A percentile compares a stretch with the other conserved stretches of the same genome.
These are phyloP conservation scores for Gliomastix tumulicola DNA, from an alignment of 2,329 filamentous ascomycete genomes.

Conservation along the genomic window DNA sequence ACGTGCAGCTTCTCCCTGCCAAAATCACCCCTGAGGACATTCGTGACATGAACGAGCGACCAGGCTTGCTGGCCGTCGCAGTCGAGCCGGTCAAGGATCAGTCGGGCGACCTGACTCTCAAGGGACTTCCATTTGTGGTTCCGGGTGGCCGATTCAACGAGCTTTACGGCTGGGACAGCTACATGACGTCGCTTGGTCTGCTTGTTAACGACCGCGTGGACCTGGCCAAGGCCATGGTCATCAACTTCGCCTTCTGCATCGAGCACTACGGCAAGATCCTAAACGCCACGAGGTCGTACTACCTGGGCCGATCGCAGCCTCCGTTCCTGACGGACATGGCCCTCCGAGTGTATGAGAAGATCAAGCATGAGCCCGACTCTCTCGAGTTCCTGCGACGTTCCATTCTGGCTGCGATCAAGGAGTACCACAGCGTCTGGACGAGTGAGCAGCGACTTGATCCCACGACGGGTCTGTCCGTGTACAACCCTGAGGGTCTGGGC, in stretches of 20 bases:
- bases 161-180: conserved; percentile 97
- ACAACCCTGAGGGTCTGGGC: conserved; percentile 74
- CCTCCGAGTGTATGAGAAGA: conserved; percentile 85
- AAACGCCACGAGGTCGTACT: conserved; percentile 95
- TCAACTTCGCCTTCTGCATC: conserved; percentile 97
- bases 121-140: conserved; percentile 90
- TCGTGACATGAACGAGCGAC: conserved; percentile 75
- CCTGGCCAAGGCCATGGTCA: conserved; percentile 88
- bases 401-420: conserved; percentile 90
- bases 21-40: conserved; percentile 77
- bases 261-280: conserved; percentile 97
- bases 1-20: conserved; percentile 73
- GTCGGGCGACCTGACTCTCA: conserved; percentile 63
- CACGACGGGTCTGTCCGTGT: conserved; percentile 73
- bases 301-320: conserved; percentile 87
- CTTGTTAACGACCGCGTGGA: conserved; percentile 79
- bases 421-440: conserved; percentile 89
- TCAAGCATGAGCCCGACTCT: conserved; percentile 76
- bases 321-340: conserved; percentile 98
- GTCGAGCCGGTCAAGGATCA: conserved; percentile 69
- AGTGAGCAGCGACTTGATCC: conserved; percentile 70
- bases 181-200: conserved; percentile 92
- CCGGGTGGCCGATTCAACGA: conserved; percentile 97
- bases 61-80: conserved; percentile 81
- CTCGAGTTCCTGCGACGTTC: conserved; percentile 74